Percentiles rank a stretch among this genome's conserved stretches.
Evolutionary conservation across 306 rosid genomes (phyloP).

Genomic region (Begonia masoniana): DNA sequence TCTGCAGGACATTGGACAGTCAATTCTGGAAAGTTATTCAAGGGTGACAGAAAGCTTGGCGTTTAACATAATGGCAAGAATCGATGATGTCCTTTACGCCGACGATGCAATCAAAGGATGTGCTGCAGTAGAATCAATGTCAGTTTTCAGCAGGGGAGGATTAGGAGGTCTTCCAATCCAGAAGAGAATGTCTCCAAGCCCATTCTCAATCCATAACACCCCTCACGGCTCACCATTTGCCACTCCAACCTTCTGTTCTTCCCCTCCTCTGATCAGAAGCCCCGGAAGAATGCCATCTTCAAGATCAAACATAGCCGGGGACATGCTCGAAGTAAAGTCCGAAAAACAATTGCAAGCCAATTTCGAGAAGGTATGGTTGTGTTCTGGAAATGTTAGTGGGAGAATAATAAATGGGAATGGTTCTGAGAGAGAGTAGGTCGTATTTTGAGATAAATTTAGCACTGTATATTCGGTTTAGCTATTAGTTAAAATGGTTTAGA

Average conservation of each 20-base stretch:
- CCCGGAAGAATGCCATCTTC: constrained; percentile 36
- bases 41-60: constrained; percentile 97
- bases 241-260: constrained; percentile 71
- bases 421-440: constrained; percentile 59
- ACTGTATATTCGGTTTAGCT: too few relatives aligned
- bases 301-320: constrained; percentile 16
- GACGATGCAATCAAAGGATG: constrained; percentile 68
- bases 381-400: too few relatives aligned
- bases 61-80: constrained; percentile 87
- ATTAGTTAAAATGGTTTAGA: too few relatives aligned
- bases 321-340: too few relatives aligned
- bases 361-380: too few relatives aligned
- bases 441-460: constrained; percentile 31
- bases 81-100: constrained; percentile 74
- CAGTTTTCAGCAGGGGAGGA: constrained; percentile 58
- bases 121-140: constrained; percentile 49
- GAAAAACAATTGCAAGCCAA: too few relatives aligned
- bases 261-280: constrained; percentile 60
- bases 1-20: constrained; percentile 83
- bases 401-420: constrained; percentile 23
- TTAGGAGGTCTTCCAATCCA: constrained; percentile 73
- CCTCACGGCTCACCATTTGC: constrained; percentile 80
- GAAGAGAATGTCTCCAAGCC: constrained; percentile 82
- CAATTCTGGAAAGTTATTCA: constrained; percentile 95
- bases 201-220: constrained; percentile 75